phyloP scores from a whole-genome alignment of 129 eudicot species.

The Deinandra increscens region DNA sequence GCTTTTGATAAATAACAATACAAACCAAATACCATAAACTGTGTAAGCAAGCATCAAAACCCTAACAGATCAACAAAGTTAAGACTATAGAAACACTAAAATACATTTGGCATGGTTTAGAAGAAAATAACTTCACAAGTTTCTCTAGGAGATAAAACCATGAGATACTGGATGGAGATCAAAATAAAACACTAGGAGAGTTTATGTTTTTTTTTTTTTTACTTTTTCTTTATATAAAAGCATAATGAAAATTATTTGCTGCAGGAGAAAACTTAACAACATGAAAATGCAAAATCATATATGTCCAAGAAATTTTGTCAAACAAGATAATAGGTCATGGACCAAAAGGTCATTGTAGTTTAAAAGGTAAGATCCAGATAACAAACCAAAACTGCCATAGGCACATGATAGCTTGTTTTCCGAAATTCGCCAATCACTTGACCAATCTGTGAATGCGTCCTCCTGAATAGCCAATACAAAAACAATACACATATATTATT shows the following conservation, averaged over 20 bases:
- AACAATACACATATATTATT: neutral
- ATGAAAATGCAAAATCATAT: conserved; percentile 4
- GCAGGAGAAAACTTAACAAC: neutral
- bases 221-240: neutral
- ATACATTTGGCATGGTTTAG: neutral
- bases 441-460: conserved; percentile 87
- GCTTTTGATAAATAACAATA: neutral
- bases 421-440: conserved; percentile 83
- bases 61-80: conserved; percentile 3
- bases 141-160: conserved; percentile 2
- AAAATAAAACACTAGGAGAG: neutral
- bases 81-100: conserved; percentile 9
- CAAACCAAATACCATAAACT: conserved; percentile 7
- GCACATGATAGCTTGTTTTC: conserved; percentile 78
- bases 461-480: conserved; percentile 46
- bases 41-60: conserved; percentile 16
- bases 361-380: conserved; percentile 4
- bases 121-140: neutral
- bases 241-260: neutral
- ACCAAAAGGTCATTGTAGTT: conserved; percentile 5
- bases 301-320: conserved; percentile 14
- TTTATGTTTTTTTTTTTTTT: neutral
- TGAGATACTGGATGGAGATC: neutral
- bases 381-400: conserved; percentile 92
- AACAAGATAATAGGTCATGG: neutral